phyloP scores from a whole-genome alignment of 768 basidiomycete species.

The Bullera alba region DNA sequence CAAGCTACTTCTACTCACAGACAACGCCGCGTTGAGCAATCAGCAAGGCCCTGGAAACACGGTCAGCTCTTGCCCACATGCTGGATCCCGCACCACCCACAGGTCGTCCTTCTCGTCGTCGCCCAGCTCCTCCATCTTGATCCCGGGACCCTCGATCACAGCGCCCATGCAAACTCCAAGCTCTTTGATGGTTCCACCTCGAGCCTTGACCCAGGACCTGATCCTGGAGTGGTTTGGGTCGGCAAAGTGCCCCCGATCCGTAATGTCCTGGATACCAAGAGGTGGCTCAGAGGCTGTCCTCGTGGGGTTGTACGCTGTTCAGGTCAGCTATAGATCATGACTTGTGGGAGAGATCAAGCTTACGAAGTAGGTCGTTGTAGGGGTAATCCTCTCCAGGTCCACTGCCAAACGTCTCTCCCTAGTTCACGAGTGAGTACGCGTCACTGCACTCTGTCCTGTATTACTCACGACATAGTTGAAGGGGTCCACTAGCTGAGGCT shows the following conservation, averaged over 20 bases:
- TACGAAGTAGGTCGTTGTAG: slow-evolving; percentile 33
- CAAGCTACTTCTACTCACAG: slow-evolving; percentile 19
- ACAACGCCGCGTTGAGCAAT: slow-evolving; percentile 43
- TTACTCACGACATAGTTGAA: slow-evolving; percentile 40
- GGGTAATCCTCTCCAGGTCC: slow-evolving; percentile 31
- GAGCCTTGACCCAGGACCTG: slow-evolving; percentile 29
- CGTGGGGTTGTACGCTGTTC: slow-evolving; percentile 29
- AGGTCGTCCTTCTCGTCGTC: slow-evolving; percentile 40
- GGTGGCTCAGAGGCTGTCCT: slow-evolving; percentile 28
- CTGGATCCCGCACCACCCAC: slow-evolving; percentile 9
- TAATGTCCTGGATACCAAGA: slow-evolving; percentile 27
- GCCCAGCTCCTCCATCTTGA: slow-evolving; percentile 38
- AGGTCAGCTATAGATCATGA: slow-evolving; percentile 2
- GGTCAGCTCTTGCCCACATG: background rate
- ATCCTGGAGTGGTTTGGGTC: slow-evolving; percentile 31
- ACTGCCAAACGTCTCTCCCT: slow-evolving; percentile 36
- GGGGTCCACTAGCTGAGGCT: slow-evolving; percentile 27
- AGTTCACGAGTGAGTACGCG: background rate
- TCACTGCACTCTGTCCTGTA: background rate
- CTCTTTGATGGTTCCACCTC: slow-evolving; percentile 38
- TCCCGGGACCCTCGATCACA: slow-evolving; percentile 32
- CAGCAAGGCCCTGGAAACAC: slow-evolving; percentile 27
- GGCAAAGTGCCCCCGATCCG: slow-evolving; percentile 38
- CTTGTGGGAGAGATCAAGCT: slow-evolving; percentile 3
- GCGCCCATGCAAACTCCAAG: slow-evolving; percentile 35